Percentiles rank a stretch among this genome's conserved stretches.
These are phyloP conservation scores for Senecio squalidus DNA, from an alignment of 140 eudicot species.

Conservation along the genomic window DNA sequence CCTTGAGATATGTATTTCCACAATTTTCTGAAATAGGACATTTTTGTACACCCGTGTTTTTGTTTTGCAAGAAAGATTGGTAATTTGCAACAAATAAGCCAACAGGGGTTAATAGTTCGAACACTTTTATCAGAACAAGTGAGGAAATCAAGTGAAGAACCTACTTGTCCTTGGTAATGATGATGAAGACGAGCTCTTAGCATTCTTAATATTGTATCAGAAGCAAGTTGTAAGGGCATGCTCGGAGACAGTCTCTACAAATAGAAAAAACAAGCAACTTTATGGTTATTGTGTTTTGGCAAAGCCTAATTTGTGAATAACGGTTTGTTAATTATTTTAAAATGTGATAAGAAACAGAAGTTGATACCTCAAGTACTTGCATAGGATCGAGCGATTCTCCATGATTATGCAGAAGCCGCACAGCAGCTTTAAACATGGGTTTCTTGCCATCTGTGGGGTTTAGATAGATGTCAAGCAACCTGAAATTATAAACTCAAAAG, in stretches of 20 bases:
- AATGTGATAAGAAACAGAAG: constrained; percentile 32
- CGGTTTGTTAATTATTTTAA: constrained; percentile 11
- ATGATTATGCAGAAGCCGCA: constrained; percentile 51
- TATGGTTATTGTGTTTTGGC: neutral
- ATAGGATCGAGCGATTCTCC: constrained; percentile 92
- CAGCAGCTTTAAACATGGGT: constrained; percentile 54
- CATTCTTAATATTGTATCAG: constrained; percentile 83
- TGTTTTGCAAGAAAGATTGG: neutral
- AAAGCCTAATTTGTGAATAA: neutral
- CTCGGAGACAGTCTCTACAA: constrained; percentile 83
- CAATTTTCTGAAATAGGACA: neutral
- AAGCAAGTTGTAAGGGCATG: constrained; percentile 92
- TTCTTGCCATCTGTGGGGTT: constrained; percentile 82
- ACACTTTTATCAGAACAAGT: constrained; percentile 1
- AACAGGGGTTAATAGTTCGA: neutral
- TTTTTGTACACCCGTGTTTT: neutral
- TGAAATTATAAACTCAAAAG: constrained; percentile 17
- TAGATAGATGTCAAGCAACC: constrained; percentile 94
- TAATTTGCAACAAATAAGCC: neutral
- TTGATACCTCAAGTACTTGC: constrained; percentile 85
- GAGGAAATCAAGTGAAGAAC: constrained; percentile 15
- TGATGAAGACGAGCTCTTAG: constrained; percentile 93
- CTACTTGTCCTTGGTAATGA: constrained; percentile 80
- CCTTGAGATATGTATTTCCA: neutral
- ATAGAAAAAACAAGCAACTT: constrained; percentile 7